Conservation (phyloP, 345 rosid species). For the Syzygium aromaticum region DNA sequence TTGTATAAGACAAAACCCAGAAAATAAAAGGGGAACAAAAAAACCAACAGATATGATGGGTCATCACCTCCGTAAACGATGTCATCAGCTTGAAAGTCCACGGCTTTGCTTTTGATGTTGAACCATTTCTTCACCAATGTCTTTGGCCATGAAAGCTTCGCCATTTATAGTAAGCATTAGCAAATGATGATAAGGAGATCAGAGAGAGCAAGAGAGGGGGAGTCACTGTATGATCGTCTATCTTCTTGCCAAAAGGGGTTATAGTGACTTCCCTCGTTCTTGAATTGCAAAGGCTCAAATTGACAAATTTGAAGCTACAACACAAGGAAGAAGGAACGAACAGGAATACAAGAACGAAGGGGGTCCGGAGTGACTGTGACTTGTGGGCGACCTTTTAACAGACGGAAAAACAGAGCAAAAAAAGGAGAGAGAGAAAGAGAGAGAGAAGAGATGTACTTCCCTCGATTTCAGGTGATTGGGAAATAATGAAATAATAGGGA, state of each 20-base stretch:
- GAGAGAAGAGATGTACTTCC: neutral
- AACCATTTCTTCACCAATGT: slow-evolving; percentile 95
- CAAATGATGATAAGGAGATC: neutral
- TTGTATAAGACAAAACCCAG: neutral
- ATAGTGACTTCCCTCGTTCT: neutral
- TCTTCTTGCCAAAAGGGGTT: neutral
- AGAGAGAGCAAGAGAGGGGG: neutral
- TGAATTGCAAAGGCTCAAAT: neutral
- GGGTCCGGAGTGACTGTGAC: neutral
- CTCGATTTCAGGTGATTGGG: slow-evolving; percentile 21
- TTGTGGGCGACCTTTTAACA: neutral
- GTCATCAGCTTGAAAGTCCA: slow-evolving; percentile 81
- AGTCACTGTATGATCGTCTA: neutral
- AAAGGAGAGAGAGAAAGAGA: neutral
- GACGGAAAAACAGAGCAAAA: neutral
- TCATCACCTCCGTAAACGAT: slow-evolving; percentile 34
- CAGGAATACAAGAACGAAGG: neutral
- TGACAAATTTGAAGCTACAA: neutral
- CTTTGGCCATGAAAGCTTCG: slow-evolving; percentile 94
- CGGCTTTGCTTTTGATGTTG: slow-evolving; percentile 69
- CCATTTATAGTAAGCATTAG: neutral
- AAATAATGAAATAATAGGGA: slow-evolving; percentile 7
- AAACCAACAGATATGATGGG: neutral
- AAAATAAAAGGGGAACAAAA: neutral
- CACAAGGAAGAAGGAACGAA: neutral